phyloP scores from a whole-genome alignment of 345 rosid genomes.

The Gossypium thurberi region DNA sequence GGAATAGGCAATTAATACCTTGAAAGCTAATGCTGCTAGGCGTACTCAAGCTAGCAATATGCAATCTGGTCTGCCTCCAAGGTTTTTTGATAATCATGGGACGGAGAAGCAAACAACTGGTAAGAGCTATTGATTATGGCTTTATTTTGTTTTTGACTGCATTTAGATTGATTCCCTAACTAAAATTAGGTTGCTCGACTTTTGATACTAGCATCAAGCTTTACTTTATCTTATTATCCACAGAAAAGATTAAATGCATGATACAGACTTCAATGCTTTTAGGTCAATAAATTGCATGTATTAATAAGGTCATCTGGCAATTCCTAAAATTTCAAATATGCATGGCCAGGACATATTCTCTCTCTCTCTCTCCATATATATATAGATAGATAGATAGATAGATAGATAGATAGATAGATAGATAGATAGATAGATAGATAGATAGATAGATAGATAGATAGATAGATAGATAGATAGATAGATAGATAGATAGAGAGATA shows the following conservation, averaged over 20 bases:
- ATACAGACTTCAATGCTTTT: too few species aligned
- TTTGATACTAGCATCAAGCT: neutral
- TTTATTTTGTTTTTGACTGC: neutral
- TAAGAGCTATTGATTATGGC: conserved; percentile 15
- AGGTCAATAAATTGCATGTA: too few species aligned
- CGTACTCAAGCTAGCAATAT: conserved; percentile 18
- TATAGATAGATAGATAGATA: too few species aligned
- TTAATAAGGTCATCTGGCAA: too few species aligned
- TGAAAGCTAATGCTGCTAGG: conserved; percentile 62
- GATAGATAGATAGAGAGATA: too few species aligned
- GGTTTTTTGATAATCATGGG: conserved; percentile 47
- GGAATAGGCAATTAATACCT: conserved; percentile 49
- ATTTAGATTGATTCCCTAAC: neutral
- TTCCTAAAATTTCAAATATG: too few species aligned
- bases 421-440: too few species aligned
- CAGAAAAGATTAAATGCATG: neutral
- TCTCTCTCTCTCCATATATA: too few species aligned
- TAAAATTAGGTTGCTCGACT: neutral
- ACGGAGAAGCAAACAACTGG: conserved; percentile 31
- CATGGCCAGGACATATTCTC: too few species aligned
- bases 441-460: too few species aligned
- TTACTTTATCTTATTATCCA: neutral
- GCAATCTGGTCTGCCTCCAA: conserved; percentile 50
- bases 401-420: too few species aligned
- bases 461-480: too few species aligned